Percentiles rank a stretch among this genome's conserved stretches.
phyloP scores from a whole-genome alignment of 2,329 filamentous ascomycete genomes.

The Cercospora sp. region DNA sequence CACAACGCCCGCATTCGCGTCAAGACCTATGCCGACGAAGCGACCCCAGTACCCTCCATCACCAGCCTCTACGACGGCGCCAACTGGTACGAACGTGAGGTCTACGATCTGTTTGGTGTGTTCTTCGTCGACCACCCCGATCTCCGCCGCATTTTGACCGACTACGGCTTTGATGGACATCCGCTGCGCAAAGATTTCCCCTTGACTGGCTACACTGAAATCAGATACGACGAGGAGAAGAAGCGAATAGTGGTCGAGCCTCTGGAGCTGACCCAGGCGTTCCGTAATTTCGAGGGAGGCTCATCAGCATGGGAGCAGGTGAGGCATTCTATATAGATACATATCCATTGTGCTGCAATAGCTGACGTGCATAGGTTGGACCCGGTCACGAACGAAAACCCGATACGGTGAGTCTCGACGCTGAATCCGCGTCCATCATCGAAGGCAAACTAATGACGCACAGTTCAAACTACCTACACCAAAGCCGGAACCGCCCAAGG shows the following conservation, averaged over 20 bases:
- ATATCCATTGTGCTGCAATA: not conserved
- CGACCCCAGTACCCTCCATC: slow-evolving; percentile 86
- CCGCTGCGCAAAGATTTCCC: slow-evolving; percentile 98
- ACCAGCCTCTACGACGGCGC: slow-evolving; percentile 87
- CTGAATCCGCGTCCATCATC: not conserved
- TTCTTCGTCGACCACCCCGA: slow-evolving; percentile 97
- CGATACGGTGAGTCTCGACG: slow-evolving; percentile 53
- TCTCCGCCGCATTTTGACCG: slow-evolving; percentile 96
- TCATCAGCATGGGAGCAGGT: slow-evolving; percentile 40
- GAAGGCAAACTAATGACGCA: slow-evolving; percentile 5
- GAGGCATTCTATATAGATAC: not conserved
- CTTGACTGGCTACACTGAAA: slow-evolving; percentile 95
- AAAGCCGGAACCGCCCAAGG: slow-evolving; percentile 89
- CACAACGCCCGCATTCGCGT: slow-evolving; percentile 96
- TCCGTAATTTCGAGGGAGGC: slow-evolving; percentile 91
- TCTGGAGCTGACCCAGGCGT: slow-evolving; percentile 94
- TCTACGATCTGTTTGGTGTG: slow-evolving; percentile 95
- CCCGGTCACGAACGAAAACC: slow-evolving; percentile 76
- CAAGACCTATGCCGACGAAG: slow-evolving; percentile 98
- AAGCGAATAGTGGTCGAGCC: slow-evolving; percentile 99
- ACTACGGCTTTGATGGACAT: slow-evolving; percentile 98
- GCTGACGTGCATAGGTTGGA: slow-evolving; percentile 56
- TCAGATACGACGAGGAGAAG: slow-evolving; percentile 98
- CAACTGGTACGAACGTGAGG: slow-evolving; percentile 98
- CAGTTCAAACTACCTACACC: slow-evolving; percentile 92